Percentiles rank a stretch among this genome's conserved stretches.
Evolutionary conservation across 129 eudicot species (phyloP).

Genomic region (Helichrysum umbraculigerum): DNA sequence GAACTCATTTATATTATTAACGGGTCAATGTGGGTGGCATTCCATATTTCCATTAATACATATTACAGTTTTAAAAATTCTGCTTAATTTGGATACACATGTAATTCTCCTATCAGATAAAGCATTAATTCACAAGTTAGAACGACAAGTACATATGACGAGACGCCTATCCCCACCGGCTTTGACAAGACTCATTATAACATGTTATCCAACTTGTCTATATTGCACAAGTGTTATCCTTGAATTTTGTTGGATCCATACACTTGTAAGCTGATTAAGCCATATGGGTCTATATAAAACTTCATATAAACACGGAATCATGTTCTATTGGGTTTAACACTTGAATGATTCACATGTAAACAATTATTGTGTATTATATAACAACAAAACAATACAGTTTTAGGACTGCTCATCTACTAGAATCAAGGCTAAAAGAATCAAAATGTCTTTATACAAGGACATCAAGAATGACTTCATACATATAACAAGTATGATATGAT

Average conservation of each 20-base stretch:
- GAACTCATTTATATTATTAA: not conserved
- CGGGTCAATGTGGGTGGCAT: not conserved
- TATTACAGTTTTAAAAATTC: too few species aligned
- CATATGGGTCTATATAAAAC: not conserved
- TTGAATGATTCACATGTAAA: not conserved
- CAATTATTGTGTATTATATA: not conserved
- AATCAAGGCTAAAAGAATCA: slow-evolving; percentile 20
- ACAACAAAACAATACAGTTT: slow-evolving; percentile 14
- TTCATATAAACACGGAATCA: slow-evolving; percentile 12
- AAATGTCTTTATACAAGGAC: slow-evolving; percentile 7
- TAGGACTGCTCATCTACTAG: not conserved
- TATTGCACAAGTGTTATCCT: not conserved
- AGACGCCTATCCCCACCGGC: too few species aligned
- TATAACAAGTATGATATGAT: slow-evolving; percentile 6
- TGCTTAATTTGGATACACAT: too few species aligned
- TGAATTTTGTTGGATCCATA: not conserved
- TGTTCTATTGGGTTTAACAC: not conserved
- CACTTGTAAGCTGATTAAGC: not conserved
- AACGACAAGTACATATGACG: too few species aligned
- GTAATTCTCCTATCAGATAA: too few species aligned
- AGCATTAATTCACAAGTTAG: too few species aligned
- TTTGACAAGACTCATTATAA: not conserved
- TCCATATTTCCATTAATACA: not conserved
- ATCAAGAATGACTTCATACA: slow-evolving; percentile 11
- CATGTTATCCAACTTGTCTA: not conserved